phyloP scores from a whole-genome alignment of 805 yeast genomes.

The Sugiyamaella chiloensis region DNA sequence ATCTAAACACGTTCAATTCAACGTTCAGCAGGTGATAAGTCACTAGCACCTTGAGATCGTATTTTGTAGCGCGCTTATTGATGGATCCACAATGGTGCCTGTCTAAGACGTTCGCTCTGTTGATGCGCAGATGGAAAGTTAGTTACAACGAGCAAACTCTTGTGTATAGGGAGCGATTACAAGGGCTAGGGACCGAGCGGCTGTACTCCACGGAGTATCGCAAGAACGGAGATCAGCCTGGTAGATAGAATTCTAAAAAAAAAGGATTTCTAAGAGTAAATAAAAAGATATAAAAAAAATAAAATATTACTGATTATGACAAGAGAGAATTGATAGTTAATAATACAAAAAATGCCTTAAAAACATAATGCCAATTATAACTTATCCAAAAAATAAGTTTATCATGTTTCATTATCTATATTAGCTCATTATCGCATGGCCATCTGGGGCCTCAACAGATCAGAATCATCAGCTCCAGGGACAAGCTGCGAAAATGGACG shows the following conservation, averaged over 20 bases:
- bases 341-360: no score
- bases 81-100: background rate
- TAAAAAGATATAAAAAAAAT: no score
- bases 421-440: conserved; percentile 27
- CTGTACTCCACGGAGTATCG: background rate
- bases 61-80: background rate
- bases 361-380: no score
- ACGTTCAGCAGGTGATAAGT: background rate
- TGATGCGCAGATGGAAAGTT: background rate
- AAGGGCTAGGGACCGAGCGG: background rate
- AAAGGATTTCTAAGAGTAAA: no score
- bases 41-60: no score
- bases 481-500: conserved; percentile 23
- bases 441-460: conserved; percentile 27
- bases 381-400: no score
- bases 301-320: no score
- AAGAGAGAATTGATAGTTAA: no score
- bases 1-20: background rate
- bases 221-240: no score
- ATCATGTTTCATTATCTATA: no score
- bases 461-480: conserved; percentile 21
- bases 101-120: background rate
- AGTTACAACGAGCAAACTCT: background rate
- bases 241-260: no score
- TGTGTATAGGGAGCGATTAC: background rate